These are phyloP conservation scores for Mycena capillaripes DNA, from an alignment of 768 basidiomycete genomes.

Conservation along the genomic window DNA sequence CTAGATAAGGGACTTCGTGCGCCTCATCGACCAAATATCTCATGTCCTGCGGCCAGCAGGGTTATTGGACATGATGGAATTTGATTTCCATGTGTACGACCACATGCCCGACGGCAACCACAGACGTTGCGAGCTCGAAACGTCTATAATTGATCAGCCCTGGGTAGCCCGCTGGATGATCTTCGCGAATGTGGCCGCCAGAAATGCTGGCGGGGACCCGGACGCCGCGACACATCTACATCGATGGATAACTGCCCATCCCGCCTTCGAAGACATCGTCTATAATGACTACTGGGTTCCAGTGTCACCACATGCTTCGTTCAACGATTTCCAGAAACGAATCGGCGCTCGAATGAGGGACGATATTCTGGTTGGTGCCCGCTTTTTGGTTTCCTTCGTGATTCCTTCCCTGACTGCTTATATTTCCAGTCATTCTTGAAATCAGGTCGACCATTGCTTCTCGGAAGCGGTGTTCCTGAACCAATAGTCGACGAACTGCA, in stretches of 20 bases:
- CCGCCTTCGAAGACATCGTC: slow-evolving; percentile 70
- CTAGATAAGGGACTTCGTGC: slow-evolving; percentile 78
- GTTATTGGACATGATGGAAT: slow-evolving; percentile 76
- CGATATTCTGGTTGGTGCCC: slow-evolving; percentile 65
- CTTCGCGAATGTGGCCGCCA: slow-evolving; percentile 66
- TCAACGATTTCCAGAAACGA: slow-evolving; percentile 52
- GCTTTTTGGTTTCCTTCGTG: background rate
- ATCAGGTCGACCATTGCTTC: slow-evolving; percentile 76
- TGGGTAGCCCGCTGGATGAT: slow-evolving; percentile 77
- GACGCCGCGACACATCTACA: slow-evolving; percentile 72
- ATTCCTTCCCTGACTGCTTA: background rate
- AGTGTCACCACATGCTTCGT: slow-evolving; percentile 65
- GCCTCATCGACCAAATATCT: slow-evolving; percentile 75
- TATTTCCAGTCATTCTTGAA: slow-evolving; percentile 70
- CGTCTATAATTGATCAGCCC: slow-evolving; percentile 60
- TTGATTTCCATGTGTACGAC: slow-evolving; percentile 77
- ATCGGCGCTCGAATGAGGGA: slow-evolving; percentile 65
- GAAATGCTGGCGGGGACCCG: slow-evolving; percentile 69
- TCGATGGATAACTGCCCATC: slow-evolving; percentile 68
- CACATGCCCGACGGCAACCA: slow-evolving; percentile 66
- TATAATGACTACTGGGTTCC: slow-evolving; percentile 76
- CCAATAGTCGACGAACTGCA: slow-evolving; percentile 68
- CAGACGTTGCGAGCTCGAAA: slow-evolving; percentile 56
- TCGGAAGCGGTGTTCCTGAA: slow-evolving; percentile 72
- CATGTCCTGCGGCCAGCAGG: slow-evolving; percentile 80